Conservation (phyloP, 2,329 filamentous ascomycete genomes). For the Tolypocladium album region DNA sequence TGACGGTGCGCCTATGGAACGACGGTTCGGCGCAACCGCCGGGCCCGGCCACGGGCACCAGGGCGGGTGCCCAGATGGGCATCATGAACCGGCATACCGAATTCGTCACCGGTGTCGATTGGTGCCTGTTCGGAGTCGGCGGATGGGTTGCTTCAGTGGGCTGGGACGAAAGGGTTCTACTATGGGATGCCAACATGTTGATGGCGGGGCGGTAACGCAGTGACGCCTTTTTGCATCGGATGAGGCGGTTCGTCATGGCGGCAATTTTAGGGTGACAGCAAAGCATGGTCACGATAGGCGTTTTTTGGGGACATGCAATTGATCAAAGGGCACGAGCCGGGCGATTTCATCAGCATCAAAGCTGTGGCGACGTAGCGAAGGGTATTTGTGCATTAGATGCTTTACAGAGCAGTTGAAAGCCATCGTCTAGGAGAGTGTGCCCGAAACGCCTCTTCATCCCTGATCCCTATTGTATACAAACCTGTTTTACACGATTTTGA, state of each 20-base stretch:
- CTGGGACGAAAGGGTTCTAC: conserved; percentile 84
- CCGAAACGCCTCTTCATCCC: neutral
- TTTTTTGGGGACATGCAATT: neutral
- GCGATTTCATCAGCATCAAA: neutral
- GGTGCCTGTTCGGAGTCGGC: conserved; percentile 91
- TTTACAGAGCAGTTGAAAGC: neutral
- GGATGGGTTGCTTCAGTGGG: conserved; percentile 92
- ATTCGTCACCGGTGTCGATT: conserved; percentile 92
- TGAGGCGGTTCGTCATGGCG: neutral
- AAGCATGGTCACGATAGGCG: neutral
- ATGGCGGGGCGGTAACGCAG: conserved; percentile 15
- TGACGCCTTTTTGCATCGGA: neutral
- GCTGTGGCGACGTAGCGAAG: neutral
- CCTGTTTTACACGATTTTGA: neutral
- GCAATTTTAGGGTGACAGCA: neutral
- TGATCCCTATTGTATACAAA: neutral
- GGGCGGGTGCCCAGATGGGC: conserved; percentile 62
- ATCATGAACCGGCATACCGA: conserved; percentile 90
- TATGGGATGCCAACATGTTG: conserved; percentile 73
- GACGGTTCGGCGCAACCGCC: conserved; percentile 47
- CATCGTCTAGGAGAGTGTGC: conserved; percentile 1
- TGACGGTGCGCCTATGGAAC: conserved; percentile 92
- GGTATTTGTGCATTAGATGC: neutral
- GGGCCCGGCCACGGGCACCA: conserved; percentile 22
- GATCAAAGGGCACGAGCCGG: neutral